Evolutionary conservation across 1,284 basidiomycete species (phyloP), one percentile per base, ranked within the genome.

Genomic region (Polyporus tsugae): DNA sequence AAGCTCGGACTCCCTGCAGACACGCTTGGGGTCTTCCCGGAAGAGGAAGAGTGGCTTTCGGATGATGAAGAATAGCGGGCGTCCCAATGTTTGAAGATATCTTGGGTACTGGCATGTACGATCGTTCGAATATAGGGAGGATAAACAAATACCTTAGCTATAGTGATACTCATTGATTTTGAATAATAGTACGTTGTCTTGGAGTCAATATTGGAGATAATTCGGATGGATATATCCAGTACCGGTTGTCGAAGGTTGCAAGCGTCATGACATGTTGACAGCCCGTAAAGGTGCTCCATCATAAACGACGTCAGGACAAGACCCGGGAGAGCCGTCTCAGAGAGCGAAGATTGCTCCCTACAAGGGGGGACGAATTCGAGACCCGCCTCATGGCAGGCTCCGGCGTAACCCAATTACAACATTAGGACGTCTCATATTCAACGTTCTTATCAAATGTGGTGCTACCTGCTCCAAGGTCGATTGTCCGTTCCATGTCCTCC

Each of bases 401-500:
- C 29, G 29, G 29, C 29, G 29, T 29, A 29, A 29, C 29, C 29
- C 29, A 29, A 1, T 29, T 29, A 2, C 29, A 29, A 29, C 29
- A 29, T 29, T 29, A 29, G 29, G 2, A 1, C 2, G 29, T 29
- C 29, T 15, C 17, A 6, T n/a, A 1, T 4, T n/a, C 19, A 15
- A n/a, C 22, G n/a, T 46, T 9, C 44, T 46, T n/a, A 10, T 46
- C n/a, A 7, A 10, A 46, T 22, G 44, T 22, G n/a, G 44, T 46
- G 44, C 44, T 46, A 46, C 44, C 44, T 22, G 10, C 10, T 2
- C 46, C 29, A 17, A 4, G 4, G 17, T 19, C 33, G 6, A 55
- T 55, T 15, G 17, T 55, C 52, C 52, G 15, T 25, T 42, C 41
- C 39, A 81, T 36, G 11, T 81, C 81, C 58, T 73, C 74, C 85